Base-by-base conservation (phyloP, 2,329 filamentous ascomycete species). In the Exophiala mesophila region DNA sequence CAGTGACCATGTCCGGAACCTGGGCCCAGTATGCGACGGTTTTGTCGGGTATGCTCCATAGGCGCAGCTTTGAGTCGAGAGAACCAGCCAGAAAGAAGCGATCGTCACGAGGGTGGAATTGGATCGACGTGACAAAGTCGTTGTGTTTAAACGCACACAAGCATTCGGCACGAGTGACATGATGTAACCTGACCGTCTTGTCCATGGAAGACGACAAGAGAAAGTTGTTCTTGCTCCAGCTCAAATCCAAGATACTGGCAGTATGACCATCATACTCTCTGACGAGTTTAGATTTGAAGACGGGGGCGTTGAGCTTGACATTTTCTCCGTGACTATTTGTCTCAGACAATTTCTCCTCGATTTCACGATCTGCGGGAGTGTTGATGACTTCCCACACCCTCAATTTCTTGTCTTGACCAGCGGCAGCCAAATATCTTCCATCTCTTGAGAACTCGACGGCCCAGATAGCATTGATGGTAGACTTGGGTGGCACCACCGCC, bases 181-280 rank as follows among this genome's bases (percentile, higher is more conserved):
- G 92, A 90, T 92, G 98, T 35, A 98, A 65, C 10, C 88, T 78
- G 9, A 98, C 92, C 0, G 89, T 95, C 69, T 96, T 96, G 62
- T 98, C 92, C 88, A 97, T 96, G 0, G 89, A 95, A 0, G 89
- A 94, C 3, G 90, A 96, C 12, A 98, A 72, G 19, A 98, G 66
- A 55, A 98, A 98, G 62, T 94, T 95, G 65, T 98, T 98, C 73
- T 77, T 98, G 69, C 90, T 97, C 92, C 92, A 98, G 62, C 87
- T 94, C 46, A 98, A 64, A 60, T 95, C 90, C 52, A 98, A 68
- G 4, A 98, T 80, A 54, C 94, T 89, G 12, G 84, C 82, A 0
- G 79, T 83, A 60, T 98, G 92, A 3, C 88, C 89, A 40, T 76
- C 69, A 52, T 92, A 96, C 58, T 95, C 85, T 41, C 82, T 77